These are phyloP conservation scores for Kernera saxatilis DNA, from an alignment of 345 rosid genomes.

Conservation along the genomic window DNA sequence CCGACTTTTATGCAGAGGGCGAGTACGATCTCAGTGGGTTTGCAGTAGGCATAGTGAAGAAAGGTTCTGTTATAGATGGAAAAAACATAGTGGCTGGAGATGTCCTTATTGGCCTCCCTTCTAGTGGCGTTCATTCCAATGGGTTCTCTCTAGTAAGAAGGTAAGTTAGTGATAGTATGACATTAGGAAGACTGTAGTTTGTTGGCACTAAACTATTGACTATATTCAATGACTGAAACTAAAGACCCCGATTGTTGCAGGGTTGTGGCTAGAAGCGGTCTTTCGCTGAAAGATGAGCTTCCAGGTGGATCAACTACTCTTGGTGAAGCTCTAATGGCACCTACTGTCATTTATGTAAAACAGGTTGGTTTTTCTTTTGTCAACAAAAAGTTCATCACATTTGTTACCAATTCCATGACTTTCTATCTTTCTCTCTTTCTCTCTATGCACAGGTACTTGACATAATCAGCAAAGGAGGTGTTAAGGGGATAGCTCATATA, in stretches of 20 bases:
- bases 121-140: constrained; percentile 93
- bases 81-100: constrained; percentile 73
- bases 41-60: constrained; percentile 86
- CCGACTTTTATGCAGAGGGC: constrained; percentile 72
- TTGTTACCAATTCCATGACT: background rate
- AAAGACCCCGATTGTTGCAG: constrained; percentile 29
- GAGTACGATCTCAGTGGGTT: constrained; percentile 94
- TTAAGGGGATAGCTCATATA: constrained; percentile 83
- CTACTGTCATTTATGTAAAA: constrained; percentile 81
- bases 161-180: constrained; percentile 23
- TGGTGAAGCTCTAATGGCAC: constrained; percentile 93
- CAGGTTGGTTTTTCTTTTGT: constrained; percentile 46
- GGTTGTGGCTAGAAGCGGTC: constrained; percentile 62
- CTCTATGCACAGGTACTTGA: constrained; percentile 52
- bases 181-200: background rate
- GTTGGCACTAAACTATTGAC: background rate
- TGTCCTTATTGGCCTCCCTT: constrained; percentile 78
- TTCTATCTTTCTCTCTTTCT: background rate
- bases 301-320: constrained; percentile 56
- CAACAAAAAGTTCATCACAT: background rate
- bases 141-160: constrained; percentile 92
- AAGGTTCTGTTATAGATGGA: constrained; percentile 76
- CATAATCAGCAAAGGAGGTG: constrained; percentile 71
- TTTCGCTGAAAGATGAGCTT: constrained; percentile 59
- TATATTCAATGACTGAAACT: background rate